Evolutionary conservation across 1,284 basidiomycete genomes (phyloP).

Genomic region (Uromyces viciae-fabae): DNA sequence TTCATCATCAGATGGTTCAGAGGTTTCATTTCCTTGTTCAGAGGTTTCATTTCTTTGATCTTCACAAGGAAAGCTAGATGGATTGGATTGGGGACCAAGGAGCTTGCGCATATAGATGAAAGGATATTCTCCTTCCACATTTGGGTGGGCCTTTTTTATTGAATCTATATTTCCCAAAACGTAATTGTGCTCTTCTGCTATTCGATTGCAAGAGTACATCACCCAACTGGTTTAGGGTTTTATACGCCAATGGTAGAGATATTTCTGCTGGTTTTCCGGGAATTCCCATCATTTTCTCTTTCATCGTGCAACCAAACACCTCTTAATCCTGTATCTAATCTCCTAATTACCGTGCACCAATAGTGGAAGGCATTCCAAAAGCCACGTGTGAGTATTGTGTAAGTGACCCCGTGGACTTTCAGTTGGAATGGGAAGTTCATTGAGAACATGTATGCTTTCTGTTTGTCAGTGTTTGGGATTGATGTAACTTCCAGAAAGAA

Average conservation of each 20-base stretch:
- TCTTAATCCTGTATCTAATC: background rate
- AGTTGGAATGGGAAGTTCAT: background rate
- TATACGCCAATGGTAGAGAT: background rate
- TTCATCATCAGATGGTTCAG: too few relatives aligned
- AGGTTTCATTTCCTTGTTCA: too few relatives aligned
- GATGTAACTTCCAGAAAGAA: background rate
- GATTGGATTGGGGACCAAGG: background rate
- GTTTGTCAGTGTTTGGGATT: background rate
- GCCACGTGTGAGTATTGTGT: background rate
- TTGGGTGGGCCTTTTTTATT: background rate
- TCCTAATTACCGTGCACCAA: background rate
- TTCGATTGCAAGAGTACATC: constrained; percentile 9
- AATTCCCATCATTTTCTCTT: background rate
- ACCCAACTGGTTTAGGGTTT: background rate
- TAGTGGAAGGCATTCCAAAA: constrained; percentile 12
- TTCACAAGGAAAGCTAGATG: background rate
- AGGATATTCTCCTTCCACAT: background rate
- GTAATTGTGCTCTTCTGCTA: background rate
- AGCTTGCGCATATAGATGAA: background rate
- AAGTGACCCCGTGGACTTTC: background rate
- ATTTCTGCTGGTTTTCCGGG: background rate
- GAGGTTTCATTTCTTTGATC: too few relatives aligned
- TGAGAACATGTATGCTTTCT: background rate
- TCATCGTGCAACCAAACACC: constrained; percentile 25
- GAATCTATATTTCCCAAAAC: background rate